Conservation (phyloP, 1,284 basidiomycete genomes). For the Ceratobasidium sp. region DNA sequence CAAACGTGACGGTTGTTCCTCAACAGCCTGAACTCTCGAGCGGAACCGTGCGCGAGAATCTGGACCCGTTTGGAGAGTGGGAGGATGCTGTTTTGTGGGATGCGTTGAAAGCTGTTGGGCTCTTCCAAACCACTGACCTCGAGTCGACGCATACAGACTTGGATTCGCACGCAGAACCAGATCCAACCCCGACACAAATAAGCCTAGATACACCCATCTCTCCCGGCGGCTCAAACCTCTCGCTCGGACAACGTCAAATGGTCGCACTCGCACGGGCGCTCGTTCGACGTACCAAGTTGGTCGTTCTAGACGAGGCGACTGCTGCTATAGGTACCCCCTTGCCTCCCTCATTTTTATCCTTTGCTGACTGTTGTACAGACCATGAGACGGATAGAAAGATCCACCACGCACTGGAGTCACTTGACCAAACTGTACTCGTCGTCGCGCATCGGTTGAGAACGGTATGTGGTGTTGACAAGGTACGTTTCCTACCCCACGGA, state of each 20-base stretch:
- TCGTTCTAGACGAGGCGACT: slow-evolving; percentile 44
- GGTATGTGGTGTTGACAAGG: slow-evolving; percentile 51
- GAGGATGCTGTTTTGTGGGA: slow-evolving; percentile 40
- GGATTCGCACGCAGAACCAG: too few species aligned
- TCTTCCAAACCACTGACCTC: not conserved
- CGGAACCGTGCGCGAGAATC: slow-evolving; percentile 43
- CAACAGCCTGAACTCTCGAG: slow-evolving; percentile 41
- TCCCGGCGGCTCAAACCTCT: slow-evolving; percentile 32
- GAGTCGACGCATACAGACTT: not conserved
- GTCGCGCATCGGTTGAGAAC: slow-evolving; percentile 53
- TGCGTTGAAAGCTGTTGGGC: slow-evolving; percentile 38
- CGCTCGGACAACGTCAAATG: slow-evolving; percentile 41
- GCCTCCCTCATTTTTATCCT: not conserved
- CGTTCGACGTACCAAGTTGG: slow-evolving; percentile 28
- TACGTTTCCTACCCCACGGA: not conserved
- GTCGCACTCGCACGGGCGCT: slow-evolving; percentile 41
- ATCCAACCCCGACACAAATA: slow-evolving; percentile 31
- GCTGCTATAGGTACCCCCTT: slow-evolving; percentile 40
- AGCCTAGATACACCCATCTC: slow-evolving; percentile 49
- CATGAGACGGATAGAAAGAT: slow-evolving; percentile 45
- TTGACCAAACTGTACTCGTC: slow-evolving; percentile 50
- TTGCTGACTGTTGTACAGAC: slow-evolving; percentile 35
- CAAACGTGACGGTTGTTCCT: slow-evolving; percentile 52
- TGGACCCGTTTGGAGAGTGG: slow-evolving; percentile 43
- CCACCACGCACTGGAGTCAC: slow-evolving; percentile 45